Evolutionary conservation across 768 basidiomycete species (phyloP).

Genomic region (Phylloporus scabripes): DNA sequence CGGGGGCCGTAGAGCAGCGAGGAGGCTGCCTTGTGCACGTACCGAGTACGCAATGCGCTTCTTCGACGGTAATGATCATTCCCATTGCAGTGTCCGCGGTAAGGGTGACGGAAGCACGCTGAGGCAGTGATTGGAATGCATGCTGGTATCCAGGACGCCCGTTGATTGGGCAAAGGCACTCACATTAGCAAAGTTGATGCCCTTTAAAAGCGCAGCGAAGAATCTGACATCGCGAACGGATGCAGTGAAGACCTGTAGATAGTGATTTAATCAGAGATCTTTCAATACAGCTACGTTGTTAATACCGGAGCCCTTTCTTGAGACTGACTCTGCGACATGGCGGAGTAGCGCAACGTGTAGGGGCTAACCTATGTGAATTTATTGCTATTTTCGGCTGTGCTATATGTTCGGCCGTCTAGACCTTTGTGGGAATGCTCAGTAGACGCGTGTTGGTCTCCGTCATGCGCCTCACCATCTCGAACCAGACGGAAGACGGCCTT

Average conservation of each 20-base stretch:
- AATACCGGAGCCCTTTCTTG: constrained; percentile 23
- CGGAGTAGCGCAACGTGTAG: neutral
- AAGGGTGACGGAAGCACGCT: constrained; percentile 77
- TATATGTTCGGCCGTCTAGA: too few relatives aligned
- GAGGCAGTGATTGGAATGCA: constrained; percentile 9
- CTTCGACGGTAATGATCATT: constrained; percentile 77
- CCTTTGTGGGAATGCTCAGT: too few relatives aligned
- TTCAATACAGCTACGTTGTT: neutral
- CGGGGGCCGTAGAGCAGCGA: neutral
- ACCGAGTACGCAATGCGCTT: constrained; percentile 79
- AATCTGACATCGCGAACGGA: constrained; percentile 80
- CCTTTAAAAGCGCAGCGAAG: constrained; percentile 71
- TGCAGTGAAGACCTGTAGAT: constrained; percentile 52
- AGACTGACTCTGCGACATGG: constrained; percentile 15
- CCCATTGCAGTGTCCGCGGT: constrained; percentile 62
- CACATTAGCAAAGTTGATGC: constrained; percentile 78
- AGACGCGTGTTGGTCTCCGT: too few relatives aligned
- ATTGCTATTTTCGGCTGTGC: neutral
- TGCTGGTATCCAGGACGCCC: neutral
- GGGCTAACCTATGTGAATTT: neutral
- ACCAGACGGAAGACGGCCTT: constrained; percentile 32
- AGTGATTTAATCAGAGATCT: constrained; percentile 1
- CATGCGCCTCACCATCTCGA: constrained; percentile 33
- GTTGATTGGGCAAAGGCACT: constrained; percentile 23
- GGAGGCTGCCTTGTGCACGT: constrained; percentile 18